Evolutionary conservation across 2,329 filamentous ascomycete genomes (phyloP), one percentile per base, ranked within the genome.

Genomic region (Aspergillus quadrilineatus): DNA sequence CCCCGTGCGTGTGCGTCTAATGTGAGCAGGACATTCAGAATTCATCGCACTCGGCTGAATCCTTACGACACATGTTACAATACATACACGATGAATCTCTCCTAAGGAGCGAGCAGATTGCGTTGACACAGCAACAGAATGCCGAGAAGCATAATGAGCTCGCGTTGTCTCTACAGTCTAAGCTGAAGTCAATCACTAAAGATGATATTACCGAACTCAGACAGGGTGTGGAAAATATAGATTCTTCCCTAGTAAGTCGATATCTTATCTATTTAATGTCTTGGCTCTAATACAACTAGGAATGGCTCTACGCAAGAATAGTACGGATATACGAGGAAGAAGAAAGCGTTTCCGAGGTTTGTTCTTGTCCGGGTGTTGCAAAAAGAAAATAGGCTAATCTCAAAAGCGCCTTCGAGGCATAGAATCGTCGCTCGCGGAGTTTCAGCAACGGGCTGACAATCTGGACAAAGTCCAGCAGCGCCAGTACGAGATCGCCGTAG

Each of bases 321-420:
- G 57, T 58, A 14, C 45, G 63, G 15, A 61, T 72, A 14, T 53
- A 73, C 9, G 67, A 73, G 30, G 71, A 75, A 57, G 69, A 72
- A 55, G 62, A 58, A 26, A 56, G 69, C 60, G 69, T 70, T 39
- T 65, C 68, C 42, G 69, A 76, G 65, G 70, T 71, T 50, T 12
- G 63, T 59, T 14, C 6, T 17, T 6, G 7, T 34, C 28, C 8
- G 22, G 32, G 0, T 1, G 12, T 14, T 6, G 2, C 14, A 53
- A 12, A 17, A 17, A 22, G 26, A 7, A 36, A 26, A 37, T 37
- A 22, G 22, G 7, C 66, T 73, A 52, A 73, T 30, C 5, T 42
- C 6, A n/a, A 12, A 41, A 78, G 76, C 72, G 67, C 22, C 62
- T 78, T 6, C 62, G 63, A 44, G 53, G 55, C 8, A 70, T 78